A percentile compares a stretch with the other conserved stretches of the same genome.
These are phyloP conservation scores for Selenicereus undatus DNA, from an alignment of 148 eudicot species.

Conservation along the genomic window DNA sequence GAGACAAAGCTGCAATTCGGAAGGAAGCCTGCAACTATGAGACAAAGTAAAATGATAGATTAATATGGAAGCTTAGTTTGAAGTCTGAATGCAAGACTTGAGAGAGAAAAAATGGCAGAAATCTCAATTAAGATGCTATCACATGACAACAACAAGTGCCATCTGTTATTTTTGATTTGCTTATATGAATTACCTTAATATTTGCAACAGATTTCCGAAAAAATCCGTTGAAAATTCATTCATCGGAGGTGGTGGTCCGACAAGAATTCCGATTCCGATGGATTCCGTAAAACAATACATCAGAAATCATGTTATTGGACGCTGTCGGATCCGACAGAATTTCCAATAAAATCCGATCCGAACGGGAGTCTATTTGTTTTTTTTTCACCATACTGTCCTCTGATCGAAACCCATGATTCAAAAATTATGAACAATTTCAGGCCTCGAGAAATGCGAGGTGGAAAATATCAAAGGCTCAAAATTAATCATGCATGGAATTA, in stretches of 20 bases:
- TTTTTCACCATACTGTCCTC: no score
- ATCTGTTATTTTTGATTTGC: neutral
- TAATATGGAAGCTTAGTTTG: neutral
- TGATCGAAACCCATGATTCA: neutral
- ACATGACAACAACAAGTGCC: neutral
- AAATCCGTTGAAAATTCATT: no score
- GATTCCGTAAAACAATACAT: no score
- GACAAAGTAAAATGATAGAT: conserved; percentile 5
- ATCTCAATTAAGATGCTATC: neutral
- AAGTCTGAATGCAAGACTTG: neutral
- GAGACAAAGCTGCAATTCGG: conserved; percentile 19
- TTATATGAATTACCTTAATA: neutral
- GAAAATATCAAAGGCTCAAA: neutral
- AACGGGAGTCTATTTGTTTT: no score
- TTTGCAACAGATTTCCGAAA: neutral
- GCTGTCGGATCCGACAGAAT: no score
- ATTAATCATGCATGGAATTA: neutral
- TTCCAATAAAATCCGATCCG: no score
- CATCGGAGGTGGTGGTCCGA: no score
- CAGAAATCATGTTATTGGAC: no score
- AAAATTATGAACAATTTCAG: neutral
- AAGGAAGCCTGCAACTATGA: conserved; percentile 21
- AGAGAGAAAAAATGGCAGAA: neutral
- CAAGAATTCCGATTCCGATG: no score
- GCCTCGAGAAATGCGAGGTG: neutral